Evolutionary conservation across 2,329 filamentous ascomycete genomes (phyloP).

Genomic region (Coccinonectria pachysandricola): DNA sequence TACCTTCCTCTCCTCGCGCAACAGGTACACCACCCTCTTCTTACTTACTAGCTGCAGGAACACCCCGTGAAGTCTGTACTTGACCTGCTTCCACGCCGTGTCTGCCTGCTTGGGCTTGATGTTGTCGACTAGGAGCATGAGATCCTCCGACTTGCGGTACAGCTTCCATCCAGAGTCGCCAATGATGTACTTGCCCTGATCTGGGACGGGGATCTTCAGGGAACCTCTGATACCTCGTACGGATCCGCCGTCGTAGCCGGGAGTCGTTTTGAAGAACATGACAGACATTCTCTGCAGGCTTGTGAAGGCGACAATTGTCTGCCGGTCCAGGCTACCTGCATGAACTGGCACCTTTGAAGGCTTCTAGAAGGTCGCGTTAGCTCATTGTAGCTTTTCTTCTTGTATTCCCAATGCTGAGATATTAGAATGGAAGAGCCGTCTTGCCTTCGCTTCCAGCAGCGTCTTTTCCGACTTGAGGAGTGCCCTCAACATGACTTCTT

Average conservation of each 20-base stretch:
- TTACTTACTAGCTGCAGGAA: slow-evolving; percentile 1
- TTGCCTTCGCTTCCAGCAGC: neutral
- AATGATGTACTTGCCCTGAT: neutral
- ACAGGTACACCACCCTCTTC: slow-evolving; percentile 1
- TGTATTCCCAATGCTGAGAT: no score
- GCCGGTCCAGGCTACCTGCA: neutral
- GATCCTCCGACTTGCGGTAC: slow-evolving; percentile 1
- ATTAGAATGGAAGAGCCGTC: no score
- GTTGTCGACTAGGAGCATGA: slow-evolving; percentile 1
- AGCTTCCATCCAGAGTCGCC: slow-evolving; percentile 1
- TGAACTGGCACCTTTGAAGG: no score
- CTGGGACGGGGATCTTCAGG: slow-evolving; percentile 1
- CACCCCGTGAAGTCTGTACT: neutral
- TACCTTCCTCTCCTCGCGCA: neutral
- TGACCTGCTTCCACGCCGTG: slow-evolving; percentile 1
- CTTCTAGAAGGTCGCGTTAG: no score
- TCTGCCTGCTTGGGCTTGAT: neutral
- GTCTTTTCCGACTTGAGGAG: slow-evolving; percentile 1
- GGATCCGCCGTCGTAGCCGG: neutral
- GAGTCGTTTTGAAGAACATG: slow-evolving; percentile 1
- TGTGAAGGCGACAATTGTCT: neutral
- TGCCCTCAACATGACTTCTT: slow-evolving; percentile 1
- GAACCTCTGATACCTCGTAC: neutral
- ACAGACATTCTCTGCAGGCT: slow-evolving; percentile 1
- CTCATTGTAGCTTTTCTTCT: no score